Base-by-base conservation (phyloP, 2,329 filamentous ascomycete species). In the Colletotrichum gloeosporioides region DNA sequence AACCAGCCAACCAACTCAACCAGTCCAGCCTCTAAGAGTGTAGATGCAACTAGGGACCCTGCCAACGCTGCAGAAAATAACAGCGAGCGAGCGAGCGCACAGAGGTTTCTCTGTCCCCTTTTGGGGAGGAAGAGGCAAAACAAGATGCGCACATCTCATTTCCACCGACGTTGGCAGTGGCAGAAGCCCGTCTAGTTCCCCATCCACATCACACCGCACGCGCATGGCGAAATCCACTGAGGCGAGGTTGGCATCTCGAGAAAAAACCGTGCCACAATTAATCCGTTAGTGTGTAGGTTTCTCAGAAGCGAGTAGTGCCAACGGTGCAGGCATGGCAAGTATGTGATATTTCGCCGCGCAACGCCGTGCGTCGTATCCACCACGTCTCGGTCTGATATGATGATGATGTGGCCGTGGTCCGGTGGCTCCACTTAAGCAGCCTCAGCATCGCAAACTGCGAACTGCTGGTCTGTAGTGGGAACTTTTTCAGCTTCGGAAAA, bases 111-210 rank as follows among this genome's bases (percentile, higher is more conserved):
- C 3, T 53, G 44, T 53, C 22, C n/a, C 0, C 18, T n/a, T 44
- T 44, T 44, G 44, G n/a, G 44, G 10, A 53, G n/a, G 44, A 6
- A 53, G 44, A 53, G 10, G 65, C 65, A 49, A 49, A 65, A 18
- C 31, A 31, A 55, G 29, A 39, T 64, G 27, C 4, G 25, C 32
- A 25, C 31, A 25, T 44, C 29, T 75, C 62, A 72, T 75, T 22
- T 67, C 73, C 73, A 72, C 73, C 22, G 27, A 16, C 27, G 57
- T 57, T 76, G 63, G 63, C 69, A 63, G 69, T 61, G 27, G n/a
- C 31, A 32, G 9, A 32, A 32, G 31, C 36, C 29, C 57, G 29
- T 55, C 59, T 62, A 62, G 59, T 59, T 32, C 18, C 18, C 16
- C 31, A 6, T 44, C 59, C 22, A 36, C 32, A 55, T 66, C 53